A percentile compares a stretch with the other conserved stretches of the same genome.
phyloP scores from a whole-genome alignment of 2,329 filamentous ascomycete genomes.

The Endothia cerciana region DNA sequence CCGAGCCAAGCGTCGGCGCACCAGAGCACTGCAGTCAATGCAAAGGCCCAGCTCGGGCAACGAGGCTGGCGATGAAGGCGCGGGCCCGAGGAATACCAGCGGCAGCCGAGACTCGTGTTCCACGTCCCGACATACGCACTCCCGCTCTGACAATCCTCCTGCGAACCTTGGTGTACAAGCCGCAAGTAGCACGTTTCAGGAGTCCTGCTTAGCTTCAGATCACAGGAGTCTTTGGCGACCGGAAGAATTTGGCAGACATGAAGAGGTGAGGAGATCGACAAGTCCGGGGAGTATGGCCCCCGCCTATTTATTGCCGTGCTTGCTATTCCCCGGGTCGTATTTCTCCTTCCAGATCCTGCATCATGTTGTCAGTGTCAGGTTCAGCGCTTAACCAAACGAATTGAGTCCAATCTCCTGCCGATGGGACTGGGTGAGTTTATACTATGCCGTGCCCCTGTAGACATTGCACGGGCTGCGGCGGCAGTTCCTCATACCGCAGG shows the following conservation, averaged over 20 bases:
- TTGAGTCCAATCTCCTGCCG: background rate
- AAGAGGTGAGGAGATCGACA: background rate
- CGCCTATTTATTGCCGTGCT: slow-evolving; percentile 49
- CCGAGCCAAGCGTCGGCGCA: background rate
- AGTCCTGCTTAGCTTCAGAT: background rate
- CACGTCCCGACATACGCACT: slow-evolving; percentile 4
- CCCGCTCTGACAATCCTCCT: background rate
- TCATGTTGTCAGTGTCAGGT: slow-evolving; percentile 3
- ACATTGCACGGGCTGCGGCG: background rate
- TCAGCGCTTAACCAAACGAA: background rate
- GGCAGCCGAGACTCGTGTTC: slow-evolving; percentile 1
- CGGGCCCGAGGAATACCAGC: slow-evolving; percentile 1
- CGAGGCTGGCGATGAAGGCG: background rate
- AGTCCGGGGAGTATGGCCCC: too few species aligned
- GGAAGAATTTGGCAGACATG: background rate
- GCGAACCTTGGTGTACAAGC: background rate
- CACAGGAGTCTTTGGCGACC: background rate
- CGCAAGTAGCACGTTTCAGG: background rate
- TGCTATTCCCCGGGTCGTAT: slow-evolving; percentile 63
- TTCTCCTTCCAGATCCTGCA: slow-evolving; percentile 99
- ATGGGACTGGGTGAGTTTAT: background rate
- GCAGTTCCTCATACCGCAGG: background rate
- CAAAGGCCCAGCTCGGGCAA: background rate
- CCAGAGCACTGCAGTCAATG: background rate
- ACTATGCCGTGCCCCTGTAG: background rate